Conservation (phyloP, 1,139 yeast genomes). For the Magnusiomyces paraingens region DNA sequence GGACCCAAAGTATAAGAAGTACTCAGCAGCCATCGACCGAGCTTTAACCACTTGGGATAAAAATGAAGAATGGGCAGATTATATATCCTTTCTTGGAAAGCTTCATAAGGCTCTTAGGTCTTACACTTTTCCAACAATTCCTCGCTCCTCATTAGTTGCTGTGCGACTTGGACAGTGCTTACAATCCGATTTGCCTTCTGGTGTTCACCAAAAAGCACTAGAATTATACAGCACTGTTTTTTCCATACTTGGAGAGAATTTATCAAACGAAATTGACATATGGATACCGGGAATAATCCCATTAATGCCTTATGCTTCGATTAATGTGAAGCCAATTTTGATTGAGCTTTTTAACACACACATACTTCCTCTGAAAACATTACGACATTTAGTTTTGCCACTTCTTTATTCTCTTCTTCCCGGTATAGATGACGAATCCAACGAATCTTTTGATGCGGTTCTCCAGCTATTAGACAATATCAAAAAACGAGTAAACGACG, state of each 20-base stretch:
- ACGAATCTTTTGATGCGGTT: conserved; percentile 66
- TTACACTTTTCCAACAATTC: conserved; percentile 40
- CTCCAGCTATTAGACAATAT: conserved; percentile 55
- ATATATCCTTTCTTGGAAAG: conserved; percentile 78
- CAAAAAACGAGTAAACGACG: conserved; percentile 54
- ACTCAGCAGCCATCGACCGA: conserved; percentile 58
- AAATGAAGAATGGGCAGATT: conserved; percentile 98
- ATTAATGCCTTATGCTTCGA: conserved; percentile 77
- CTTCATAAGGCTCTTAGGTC: conserved; percentile 61
- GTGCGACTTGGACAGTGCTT: conserved; percentile 50
- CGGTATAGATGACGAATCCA: conserved; percentile 86
- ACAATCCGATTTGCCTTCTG: conserved; percentile 78
- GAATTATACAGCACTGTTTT: conserved; percentile 71
- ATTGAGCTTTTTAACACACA: conserved; percentile 53
- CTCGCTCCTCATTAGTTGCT: conserved; percentile 40
- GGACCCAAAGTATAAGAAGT: conserved; percentile 60
- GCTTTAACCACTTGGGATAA: conserved; percentile 73
- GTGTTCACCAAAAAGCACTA: conserved; percentile 86
- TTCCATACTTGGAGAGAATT: conserved; percentile 44
- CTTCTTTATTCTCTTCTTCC: conserved; percentile 69
- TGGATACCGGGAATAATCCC: conserved; percentile 94
- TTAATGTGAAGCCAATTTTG: conserved; percentile 74
- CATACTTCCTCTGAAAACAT: conserved; percentile 48
- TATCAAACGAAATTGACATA: conserved; percentile 32
- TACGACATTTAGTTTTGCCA: conserved; percentile 58